Base-by-base conservation (phyloP, 345 rosid species). In the Acer saccharum region DNA sequence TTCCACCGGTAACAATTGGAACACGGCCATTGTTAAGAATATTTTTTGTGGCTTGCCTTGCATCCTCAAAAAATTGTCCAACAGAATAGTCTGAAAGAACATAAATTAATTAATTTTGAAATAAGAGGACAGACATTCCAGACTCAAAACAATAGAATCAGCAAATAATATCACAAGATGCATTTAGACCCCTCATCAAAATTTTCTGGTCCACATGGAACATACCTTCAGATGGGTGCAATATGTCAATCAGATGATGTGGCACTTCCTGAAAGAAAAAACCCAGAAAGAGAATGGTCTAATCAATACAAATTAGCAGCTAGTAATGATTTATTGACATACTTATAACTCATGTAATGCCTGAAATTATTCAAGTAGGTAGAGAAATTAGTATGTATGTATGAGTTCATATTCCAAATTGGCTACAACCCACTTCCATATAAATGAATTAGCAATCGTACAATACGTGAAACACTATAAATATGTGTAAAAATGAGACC, bases 1-100 rank as follows among this genome's bases (percentile, higher is more conserved):
- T 95, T 12, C 99, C 98, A 72, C 99, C 98, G 0, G 90, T 88
- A 69, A 95, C 93, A 23, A 95, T 90, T 23, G 99, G 97, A 82
- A 93, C 92, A 66, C 76, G 90, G 12, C 91, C 92, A 64, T 83
- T 69, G 17, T 77, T 70, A 41, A 93, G 87, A 79, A 95, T 79
- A 81, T 93, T 87, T 86, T 65, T 79, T 18, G 98, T 92, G 73
- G 85, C 91, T 79, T 87, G 86, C 83, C 98, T 85, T 69, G 90
- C 94, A 88, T 95, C 98, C 43, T 87, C 87, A 77, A 69, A 95
- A 77, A 87, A 93, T 29, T 84, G 74, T 61, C 99, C 99, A 67
- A 91, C 98, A 50, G 98, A 93, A 83, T 95, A 95, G 77, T 93
- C 99, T 95, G 89, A 65, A 32, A 72, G 69, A 65, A 44, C 23